phyloP scores from a whole-genome alignment of 306 rosid species.

The Dalbergia oliveri region DNA sequence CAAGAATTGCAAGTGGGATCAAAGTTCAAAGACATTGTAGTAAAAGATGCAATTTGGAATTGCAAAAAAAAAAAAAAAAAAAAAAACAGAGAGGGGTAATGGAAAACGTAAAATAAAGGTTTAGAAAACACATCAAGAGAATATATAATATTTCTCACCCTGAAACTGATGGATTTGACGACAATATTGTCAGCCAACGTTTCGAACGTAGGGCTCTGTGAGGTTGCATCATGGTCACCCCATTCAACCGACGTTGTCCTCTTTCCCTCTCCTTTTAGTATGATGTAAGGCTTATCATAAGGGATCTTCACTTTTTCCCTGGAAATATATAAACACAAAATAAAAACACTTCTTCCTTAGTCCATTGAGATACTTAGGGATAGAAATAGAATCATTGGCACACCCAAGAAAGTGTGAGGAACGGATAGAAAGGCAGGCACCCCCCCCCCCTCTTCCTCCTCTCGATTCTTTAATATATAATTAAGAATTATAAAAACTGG shows the following conservation, averaged over 20 bases:
- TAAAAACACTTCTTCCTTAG: not conserved
- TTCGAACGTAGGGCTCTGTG: slow-evolving; percentile 72
- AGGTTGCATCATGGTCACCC: slow-evolving; percentile 61
- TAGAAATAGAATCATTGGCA: not conserved
- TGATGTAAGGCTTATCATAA: slow-evolving; percentile 67
- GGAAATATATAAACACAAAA: not conserved
- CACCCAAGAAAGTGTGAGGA: too few species aligned
- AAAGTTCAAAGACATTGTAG: too few species aligned
- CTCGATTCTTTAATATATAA: too few species aligned
- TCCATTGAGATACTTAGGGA: not conserved
- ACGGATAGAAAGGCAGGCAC: too few species aligned
- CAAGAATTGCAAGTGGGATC: too few species aligned
- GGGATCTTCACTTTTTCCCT: slow-evolving; percentile 81
- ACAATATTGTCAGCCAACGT: slow-evolving; percentile 65
- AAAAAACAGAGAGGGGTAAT: too few species aligned
- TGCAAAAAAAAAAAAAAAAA: too few species aligned
- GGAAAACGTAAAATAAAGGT: not conserved
- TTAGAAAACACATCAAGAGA: not conserved
- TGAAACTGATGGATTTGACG: slow-evolving; percentile 68
- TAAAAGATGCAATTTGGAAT: too few species aligned
- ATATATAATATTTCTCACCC: slow-evolving; percentile 61
- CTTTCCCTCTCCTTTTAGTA: slow-evolving; percentile 73
- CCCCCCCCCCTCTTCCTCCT: too few species aligned
- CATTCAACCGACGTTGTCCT: slow-evolving; percentile 69
- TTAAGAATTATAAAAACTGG: too few species aligned